A percentile compares a stretch with the other conserved stretches of the same genome.
Conservation (phyloP, 1,139 yeast genomes). For the Hansenula anomala region DNA sequence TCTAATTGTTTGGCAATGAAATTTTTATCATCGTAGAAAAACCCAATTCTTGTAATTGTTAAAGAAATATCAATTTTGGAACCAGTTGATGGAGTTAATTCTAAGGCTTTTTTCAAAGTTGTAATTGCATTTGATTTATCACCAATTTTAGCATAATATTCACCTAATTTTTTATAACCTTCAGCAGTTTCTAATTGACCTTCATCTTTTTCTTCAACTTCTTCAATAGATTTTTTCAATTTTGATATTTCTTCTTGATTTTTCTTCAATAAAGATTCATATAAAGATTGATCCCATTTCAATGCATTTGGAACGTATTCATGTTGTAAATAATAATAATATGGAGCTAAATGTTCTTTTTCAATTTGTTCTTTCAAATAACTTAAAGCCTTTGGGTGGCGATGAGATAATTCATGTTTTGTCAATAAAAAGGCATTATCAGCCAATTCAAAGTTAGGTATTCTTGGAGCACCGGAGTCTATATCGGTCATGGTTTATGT, state of each 20-base stretch:
- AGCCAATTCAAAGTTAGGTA: slow-evolving; percentile 79
- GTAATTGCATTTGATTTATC: slow-evolving; percentile 72
- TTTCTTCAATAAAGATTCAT: slow-evolving; percentile 41
- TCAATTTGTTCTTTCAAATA: slow-evolving; percentile 52
- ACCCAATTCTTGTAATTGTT: slow-evolving; percentile 79
- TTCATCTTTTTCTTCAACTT: slow-evolving; percentile 83
- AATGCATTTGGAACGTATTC: slow-evolving; percentile 36
- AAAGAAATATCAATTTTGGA: slow-evolving; percentile 82
- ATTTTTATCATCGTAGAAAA: slow-evolving; percentile 76
- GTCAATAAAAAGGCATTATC: slow-evolving; percentile 68
- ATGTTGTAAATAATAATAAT: slow-evolving; percentile 63
- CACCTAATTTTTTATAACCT: slow-evolving; percentile 78
- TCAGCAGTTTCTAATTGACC: slow-evolving; percentile 81
- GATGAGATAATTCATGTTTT: slow-evolving; percentile 31
- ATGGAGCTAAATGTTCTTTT: slow-evolving; percentile 73
- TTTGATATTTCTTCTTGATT: slow-evolving; percentile 54
- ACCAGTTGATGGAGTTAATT: slow-evolving; percentile 81
- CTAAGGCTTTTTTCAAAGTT: slow-evolving; percentile 71
- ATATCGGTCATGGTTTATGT: no score
- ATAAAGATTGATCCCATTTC: slow-evolving; percentile 55
- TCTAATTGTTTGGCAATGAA: slow-evolving; percentile 72
- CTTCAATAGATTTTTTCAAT: slow-evolving; percentile 59
- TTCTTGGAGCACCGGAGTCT: slow-evolving; percentile 34
- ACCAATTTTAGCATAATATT: slow-evolving; percentile 80
- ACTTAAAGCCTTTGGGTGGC: slow-evolving; percentile 38